Evolutionary conservation across 176 grass and related monocot species (phyloP).

Genomic region (Carex pumila): DNA sequence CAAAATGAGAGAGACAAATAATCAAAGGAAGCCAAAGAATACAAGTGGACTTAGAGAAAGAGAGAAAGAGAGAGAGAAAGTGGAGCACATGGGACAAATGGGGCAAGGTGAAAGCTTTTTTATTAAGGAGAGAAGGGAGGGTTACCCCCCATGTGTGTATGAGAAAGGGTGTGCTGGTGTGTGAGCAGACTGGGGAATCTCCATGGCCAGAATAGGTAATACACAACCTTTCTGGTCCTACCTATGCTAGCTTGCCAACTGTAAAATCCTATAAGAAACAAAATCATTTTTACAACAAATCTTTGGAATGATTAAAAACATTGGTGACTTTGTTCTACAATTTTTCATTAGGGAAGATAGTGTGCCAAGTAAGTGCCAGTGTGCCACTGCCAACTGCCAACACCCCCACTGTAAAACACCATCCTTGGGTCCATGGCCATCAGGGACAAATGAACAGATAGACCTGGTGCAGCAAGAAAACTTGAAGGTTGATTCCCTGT

Average conservation of each 20-base stretch:
- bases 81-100: constrained; percentile 14
- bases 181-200: constrained; percentile 36
- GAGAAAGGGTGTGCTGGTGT: constrained; percentile 2
- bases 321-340: neutral
- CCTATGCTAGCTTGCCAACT: constrained; percentile 22
- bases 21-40: neutral
- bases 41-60: constrained; percentile 15
- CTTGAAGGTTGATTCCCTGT: neutral
- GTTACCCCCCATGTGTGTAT: constrained; percentile 13
- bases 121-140: constrained; percentile 3
- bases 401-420: neutral
- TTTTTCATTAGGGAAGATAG: neutral
- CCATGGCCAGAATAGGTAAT: constrained; percentile 25
- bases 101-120: constrained; percentile 2
- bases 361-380: neutral
- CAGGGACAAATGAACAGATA: neutral
- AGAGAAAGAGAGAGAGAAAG: neutral
- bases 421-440: neutral
- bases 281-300: neutral
- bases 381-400: neutral
- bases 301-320: neutral
- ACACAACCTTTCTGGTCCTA: neutral
- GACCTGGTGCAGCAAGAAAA: neutral
- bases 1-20: constrained; percentile 19
- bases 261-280: constrained; percentile 25